Conservation (phyloP, 192 early-diverging fungal genomes). For the Umbelopsis vinacea region DNA sequence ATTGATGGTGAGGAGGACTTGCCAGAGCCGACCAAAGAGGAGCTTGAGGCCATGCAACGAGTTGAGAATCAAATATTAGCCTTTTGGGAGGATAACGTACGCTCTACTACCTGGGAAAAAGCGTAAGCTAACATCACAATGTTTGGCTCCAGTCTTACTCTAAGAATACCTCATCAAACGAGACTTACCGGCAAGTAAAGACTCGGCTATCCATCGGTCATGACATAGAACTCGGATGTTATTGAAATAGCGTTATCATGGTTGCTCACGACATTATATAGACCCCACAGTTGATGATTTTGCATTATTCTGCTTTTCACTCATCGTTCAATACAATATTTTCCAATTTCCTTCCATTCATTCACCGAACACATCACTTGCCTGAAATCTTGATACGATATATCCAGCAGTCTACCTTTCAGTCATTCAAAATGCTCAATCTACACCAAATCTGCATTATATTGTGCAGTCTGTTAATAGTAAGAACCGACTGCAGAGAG, state of each 20-base stretch:
- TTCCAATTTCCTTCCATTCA: not conserved
- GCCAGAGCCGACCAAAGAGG: not conserved
- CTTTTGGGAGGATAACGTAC: not conserved
- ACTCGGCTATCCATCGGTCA: not conserved
- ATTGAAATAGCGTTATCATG: constrained; percentile 9
- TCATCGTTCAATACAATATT: not conserved
- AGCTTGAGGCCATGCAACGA: not conserved
- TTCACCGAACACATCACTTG: not conserved
- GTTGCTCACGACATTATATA: not conserved
- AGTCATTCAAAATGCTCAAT: constrained; percentile 1
- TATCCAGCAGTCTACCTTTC: no score
- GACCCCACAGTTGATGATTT: not conserved
- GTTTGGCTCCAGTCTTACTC: not conserved
- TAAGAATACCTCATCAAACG: not conserved
- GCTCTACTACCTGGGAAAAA: not conserved
- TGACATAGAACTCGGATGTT: not conserved
- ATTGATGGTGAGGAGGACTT: not conserved
- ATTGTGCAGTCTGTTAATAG: constrained; percentile 1
- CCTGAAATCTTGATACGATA: not conserved
- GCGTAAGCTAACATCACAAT: not conserved
- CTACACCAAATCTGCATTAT: not conserved
- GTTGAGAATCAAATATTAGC: not conserved
- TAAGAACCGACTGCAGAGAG: not conserved
- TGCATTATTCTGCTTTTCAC: not conserved
- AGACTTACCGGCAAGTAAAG: not conserved